Evolutionary conservation across 257 asterid genomes (phyloP), one percentile per base, ranked within the genome.

Genomic region (Forsythia viridissima): DNA sequence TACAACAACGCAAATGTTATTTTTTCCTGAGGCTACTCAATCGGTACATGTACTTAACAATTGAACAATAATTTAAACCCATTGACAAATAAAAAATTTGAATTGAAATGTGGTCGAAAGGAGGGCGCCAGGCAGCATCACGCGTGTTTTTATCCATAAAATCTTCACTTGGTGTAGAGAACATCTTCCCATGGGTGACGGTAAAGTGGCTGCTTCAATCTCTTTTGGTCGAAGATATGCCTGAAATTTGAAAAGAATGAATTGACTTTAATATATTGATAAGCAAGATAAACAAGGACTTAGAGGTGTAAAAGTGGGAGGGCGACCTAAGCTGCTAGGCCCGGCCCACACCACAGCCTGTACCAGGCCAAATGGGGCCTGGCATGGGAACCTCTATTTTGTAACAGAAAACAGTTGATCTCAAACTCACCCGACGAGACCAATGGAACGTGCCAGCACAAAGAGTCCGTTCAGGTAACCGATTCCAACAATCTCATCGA

Each of bases 131-230:
- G 55, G 46, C 24, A 34, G 20, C 76, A 38, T 48, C 59, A 48
- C 57, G 3, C 20, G 73, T 48, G 46, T 72, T 71, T 67, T 24
- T 63, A 30, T 30, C 59, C 3, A 65, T 52, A 80, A 44, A 70
- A 73, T 21, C 75, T 83, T 90, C 90, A 96, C 94, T 96, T 96
- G 89, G 99, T 96, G 95, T 96, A 96, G 78, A 96, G 97, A 73
- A 96, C 99, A 80, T 96, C 99, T 89, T 96, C 99, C 99, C 99
- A 96, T 5, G 99, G 99, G 86, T 96, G 99, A 81, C 97, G 99
- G 88, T 96, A 96, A 30, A 96, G 92, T 20, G 99, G 99, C 84
- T 96, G 99, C 87, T 96, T 96, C 91, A 96, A 80, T 81, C 99
- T 92, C 96, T 96, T 96, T 81, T 96, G 99, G 87, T 96, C 99